Conservation (phyloP, 192 early-diverging fungal species). For the Obelidium mucronatum region DNA sequence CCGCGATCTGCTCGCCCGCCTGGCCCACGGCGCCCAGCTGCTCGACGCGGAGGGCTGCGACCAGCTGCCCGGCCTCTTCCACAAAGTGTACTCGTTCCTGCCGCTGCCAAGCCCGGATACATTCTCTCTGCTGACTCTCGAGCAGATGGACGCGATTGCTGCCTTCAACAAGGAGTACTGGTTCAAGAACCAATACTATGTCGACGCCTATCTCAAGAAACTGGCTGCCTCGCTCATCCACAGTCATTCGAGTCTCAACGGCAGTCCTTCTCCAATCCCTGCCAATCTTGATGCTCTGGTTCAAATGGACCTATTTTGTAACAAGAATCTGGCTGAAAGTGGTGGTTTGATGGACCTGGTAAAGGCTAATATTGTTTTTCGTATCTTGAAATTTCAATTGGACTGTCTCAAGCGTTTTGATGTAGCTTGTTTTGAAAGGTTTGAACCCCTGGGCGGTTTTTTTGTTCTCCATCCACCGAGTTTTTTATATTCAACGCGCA, state of each 20-base stretch:
- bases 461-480: not conserved
- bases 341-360: not conserved
- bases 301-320: not conserved
- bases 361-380: not conserved
- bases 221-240: not conserved
- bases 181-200: not conserved
- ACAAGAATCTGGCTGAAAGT: too few relatives aligned
- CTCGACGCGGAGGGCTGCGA: not conserved
- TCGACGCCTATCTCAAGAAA: not conserved
- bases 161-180: not conserved
- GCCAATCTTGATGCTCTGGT: conserved; percentile 4
- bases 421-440: conserved; percentile 20
- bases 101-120: not conserved
- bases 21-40: not conserved
- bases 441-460: not conserved
- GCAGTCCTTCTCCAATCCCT: not conserved
- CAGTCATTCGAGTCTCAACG: not conserved
- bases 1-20: not conserved
- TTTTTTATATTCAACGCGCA: too few relatives aligned
- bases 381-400: not conserved
- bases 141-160: not conserved
- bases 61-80: not conserved
- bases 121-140: not conserved
- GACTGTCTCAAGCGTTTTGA: not conserved
- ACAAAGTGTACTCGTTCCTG: not conserved